Base-by-base conservation (phyloP, 73 alveolate species). In the Blepharisma stoltei region DNA sequence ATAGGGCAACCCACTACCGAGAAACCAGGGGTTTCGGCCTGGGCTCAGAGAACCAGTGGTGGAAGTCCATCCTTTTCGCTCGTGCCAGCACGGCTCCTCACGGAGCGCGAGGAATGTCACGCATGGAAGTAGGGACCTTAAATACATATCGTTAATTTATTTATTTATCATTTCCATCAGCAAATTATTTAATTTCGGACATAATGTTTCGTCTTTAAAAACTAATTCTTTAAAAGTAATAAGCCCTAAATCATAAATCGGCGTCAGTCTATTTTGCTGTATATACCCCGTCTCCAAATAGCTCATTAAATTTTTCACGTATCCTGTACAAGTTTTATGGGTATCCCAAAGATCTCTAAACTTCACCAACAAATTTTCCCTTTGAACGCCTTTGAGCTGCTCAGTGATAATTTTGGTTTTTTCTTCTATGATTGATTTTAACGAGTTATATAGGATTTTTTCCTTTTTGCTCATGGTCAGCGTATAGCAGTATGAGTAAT, bases 381-480 rank as follows among this genome's bases (percentile, higher is more conserved):
- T 88, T 6, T 47, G 7, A 32, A 81, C 53, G 53, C 50, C 75
- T 23, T 11, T 25, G 0, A 14, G 7, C 6, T 78, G 76, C 43
- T 50, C 20, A 53, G 52, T 81, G 6, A 70, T 47, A 14, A 67
- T 44, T 18, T 80, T 81, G 44, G 80, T 77, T n/a, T 70, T 25
- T 67, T 70, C 79, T 38, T 65, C 55, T 37, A 83, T 85, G 46
- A 81, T 53, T 0, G 54, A 77, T 47, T 76, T 79, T 55, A 85
- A 77, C 37, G 82, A 84, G 23, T 70, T 46, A 80, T 85, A 85
- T 25, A 85, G 79, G 53, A 78, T 23, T 46, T 73, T 69, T 45
- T 88, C 92, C 37, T 85, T 87, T 65, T 85, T 85, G 44, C 80
- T 77, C 53, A 85, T n/a, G 9, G 77, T 82, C 18, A 85, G 82